Evolutionary conservation across 257 asterid genomes (phyloP).

Genomic region (Oldenlandia corymbosa): DNA sequence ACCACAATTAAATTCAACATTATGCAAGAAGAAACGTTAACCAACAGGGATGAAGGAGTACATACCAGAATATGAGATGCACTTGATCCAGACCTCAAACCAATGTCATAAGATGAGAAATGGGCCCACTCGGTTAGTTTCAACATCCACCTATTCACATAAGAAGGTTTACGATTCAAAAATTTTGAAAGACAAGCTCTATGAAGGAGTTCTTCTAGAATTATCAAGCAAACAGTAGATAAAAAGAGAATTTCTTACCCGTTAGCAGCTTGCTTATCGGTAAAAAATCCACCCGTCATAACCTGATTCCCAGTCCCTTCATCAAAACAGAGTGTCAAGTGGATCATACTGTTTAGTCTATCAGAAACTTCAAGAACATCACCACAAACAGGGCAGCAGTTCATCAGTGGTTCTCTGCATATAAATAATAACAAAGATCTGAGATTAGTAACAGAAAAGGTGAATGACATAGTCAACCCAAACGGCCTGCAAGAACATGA

Average conservation of each 20-base stretch:
- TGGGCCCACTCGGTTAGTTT: conserved; percentile 98
- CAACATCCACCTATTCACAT: conserved; percentile 80
- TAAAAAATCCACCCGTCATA: conserved; percentile 97
- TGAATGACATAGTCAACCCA: background rate
- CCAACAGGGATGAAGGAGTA: conserved; percentile 11
- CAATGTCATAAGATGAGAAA: conserved; percentile 87
- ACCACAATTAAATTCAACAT: background rate
- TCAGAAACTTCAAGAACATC: conserved; percentile 78
- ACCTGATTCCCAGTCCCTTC: conserved; percentile 97
- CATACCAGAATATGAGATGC: conserved; percentile 91
- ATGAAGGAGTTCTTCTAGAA: background rate
- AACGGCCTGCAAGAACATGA: background rate
- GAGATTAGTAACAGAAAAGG: conserved; percentile 2
- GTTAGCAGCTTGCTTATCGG: conserved; percentile 92
- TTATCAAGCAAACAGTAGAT: conserved; percentile 16
- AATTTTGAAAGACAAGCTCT: conserved; percentile 17
- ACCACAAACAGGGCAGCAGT: conserved; percentile 96
- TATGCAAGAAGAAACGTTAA: background rate
- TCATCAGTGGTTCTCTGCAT: conserved; percentile 79
- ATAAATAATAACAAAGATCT: conserved; percentile 4
- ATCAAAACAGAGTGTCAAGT: conserved; percentile 91
- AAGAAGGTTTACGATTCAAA: conserved; percentile 19
- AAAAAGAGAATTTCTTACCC: conserved; percentile 54
- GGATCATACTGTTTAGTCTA: conserved; percentile 70
- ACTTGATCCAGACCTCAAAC: conserved; percentile 92